Evolutionary conservation across 305 asterid species (phyloP).

Genomic region (Petunia hybrid): DNA sequence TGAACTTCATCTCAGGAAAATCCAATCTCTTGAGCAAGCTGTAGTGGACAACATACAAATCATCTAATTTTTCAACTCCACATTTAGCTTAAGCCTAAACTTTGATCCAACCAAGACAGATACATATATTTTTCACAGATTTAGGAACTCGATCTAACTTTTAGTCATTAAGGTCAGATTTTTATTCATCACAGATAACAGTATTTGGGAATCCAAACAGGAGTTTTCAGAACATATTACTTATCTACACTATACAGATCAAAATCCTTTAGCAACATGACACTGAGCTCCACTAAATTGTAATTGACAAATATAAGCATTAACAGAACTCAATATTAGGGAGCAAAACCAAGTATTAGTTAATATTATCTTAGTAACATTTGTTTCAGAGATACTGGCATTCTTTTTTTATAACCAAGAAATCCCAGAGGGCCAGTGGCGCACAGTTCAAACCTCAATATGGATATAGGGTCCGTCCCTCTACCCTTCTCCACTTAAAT

Average conservation of each 20-base stretch:
- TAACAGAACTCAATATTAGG: not conserved
- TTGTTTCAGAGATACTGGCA: not conserved
- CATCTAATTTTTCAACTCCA: not conserved
- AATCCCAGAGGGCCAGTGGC: too few relatives aligned
- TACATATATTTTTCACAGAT: not conserved
- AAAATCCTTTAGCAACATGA: not conserved
- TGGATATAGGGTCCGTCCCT: too few relatives aligned
- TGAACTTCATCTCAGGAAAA: conserved; percentile 78
- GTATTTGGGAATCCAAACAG: not conserved
- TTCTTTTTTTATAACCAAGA: too few relatives aligned
- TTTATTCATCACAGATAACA: not conserved
- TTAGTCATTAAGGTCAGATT: not conserved
- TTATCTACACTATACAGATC: conserved; percentile 8
- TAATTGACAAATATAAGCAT: not conserved
- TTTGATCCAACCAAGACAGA: not conserved
- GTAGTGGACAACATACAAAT: conserved; percentile 29
- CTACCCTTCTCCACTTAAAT: too few relatives aligned
- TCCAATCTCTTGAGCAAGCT: conserved; percentile 93
- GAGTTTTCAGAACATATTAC: not conserved
- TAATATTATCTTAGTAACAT: not conserved
- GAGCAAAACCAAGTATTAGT: not conserved
- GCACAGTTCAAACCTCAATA: too few relatives aligned
- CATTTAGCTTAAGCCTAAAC: not conserved
- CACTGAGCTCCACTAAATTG: not conserved
- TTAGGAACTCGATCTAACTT: not conserved